Evolutionary conservation across 169 alveolate species (phyloP), one percentile per base, ranked within the genome.

Genomic region (Eimeria nieschulzi): DNA sequence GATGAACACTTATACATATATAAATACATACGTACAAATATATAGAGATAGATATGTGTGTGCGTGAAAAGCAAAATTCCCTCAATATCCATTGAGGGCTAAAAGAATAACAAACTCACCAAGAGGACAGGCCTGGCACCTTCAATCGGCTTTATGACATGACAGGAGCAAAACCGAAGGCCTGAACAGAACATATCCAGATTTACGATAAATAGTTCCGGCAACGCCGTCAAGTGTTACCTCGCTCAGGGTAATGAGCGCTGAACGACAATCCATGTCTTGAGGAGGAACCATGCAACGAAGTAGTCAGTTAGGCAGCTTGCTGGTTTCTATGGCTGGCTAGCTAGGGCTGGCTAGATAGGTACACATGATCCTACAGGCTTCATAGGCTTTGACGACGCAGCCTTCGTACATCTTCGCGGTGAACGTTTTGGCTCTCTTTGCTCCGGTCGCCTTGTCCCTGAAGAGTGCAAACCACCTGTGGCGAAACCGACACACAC

Each of bases 151-250:
- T 51, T 33, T 33, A 75, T 75, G 39, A 75, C 25, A 19, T 75
- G 83, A 59, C 66, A 75, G 33, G 83, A 75, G 64, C 83, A 75
- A 46, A 75, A 75, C 13, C 64, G 83, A n/a, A 75, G 64, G n/a
- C 83, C 83, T 75, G 83, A 12, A 19, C 33, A 33, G 0, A 75
- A 75, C 15, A 71, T 33, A 33, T 33, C 6, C 46, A 25, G 19
- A 71, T 25, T 23, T 23, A 71, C 23, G 2, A 21, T 21, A 21
- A 25, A 33, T 3, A 33, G 46, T 33, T 33, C 46, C 46, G 46
- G 46, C 46, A 33, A 33, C 46, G 3, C 6, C 46, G 46, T 33
- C 46, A 33, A 33, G 46, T 33, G 46, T 33, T 33, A 33, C 46
- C 46, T 33, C 46, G 46, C 46, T 33, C 46, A 33, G 46, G 46